These are phyloP conservation scores for Nakazawaea ishiwadae DNA, from an alignment of 805 yeast genomes.

Conservation along the genomic window DNA sequence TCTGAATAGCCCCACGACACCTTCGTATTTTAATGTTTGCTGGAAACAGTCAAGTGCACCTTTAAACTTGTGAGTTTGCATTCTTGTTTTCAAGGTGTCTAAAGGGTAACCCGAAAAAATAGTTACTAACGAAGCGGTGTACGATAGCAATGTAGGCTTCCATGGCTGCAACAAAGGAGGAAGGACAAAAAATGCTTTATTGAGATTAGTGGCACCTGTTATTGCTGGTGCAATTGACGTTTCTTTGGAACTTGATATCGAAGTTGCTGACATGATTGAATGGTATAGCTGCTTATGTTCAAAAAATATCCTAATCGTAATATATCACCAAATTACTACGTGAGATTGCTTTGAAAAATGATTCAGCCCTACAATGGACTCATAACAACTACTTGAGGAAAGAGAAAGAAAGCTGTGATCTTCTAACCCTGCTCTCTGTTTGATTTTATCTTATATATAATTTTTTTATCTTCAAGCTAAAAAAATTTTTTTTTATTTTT, in stretches of 20 bases:
- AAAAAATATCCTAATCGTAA: no score
- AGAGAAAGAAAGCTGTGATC: no score
- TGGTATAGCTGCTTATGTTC: no score
- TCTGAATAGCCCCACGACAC: slow-evolving; percentile 64
- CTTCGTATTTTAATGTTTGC: slow-evolving; percentile 55
- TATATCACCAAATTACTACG: no score
- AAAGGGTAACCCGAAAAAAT: slow-evolving; percentile 78
- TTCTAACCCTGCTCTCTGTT: no score
- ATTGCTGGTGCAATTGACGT: slow-evolving; percentile 40
- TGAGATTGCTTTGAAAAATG: no score
- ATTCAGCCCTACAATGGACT: no score
- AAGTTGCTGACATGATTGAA: neutral
- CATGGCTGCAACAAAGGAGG: slow-evolving; percentile 47
- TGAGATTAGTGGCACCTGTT: slow-evolving; percentile 46
- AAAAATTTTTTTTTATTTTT: no score
- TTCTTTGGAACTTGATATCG: no score
- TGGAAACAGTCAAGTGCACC: slow-evolving; percentile 53
- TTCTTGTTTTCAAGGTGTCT: slow-evolving; percentile 82
- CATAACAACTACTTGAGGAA: no score
- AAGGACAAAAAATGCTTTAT: slow-evolving; percentile 41
- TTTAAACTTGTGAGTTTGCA: slow-evolving; percentile 70
- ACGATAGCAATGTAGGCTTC: slow-evolving; percentile 57
- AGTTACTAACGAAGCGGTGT: slow-evolving; percentile 55
- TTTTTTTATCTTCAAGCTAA: no score
- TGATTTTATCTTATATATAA: no score